phyloP scores from a whole-genome alignment of 23 red algal species.

The Gracilaria domingensis region DNA sequence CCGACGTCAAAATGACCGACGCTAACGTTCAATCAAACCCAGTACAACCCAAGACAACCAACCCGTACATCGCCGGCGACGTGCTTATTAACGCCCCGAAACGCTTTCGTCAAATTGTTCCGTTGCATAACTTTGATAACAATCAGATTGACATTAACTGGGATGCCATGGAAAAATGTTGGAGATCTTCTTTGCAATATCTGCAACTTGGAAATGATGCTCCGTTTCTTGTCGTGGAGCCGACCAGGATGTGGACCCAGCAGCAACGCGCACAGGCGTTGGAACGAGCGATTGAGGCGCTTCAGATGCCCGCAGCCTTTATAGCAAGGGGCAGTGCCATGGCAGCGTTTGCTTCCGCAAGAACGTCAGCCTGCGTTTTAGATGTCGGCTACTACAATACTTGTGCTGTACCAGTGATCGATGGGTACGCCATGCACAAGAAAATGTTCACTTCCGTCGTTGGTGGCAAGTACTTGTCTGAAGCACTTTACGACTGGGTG shows the following conservation, averaged over 20 bases:
- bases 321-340: conserved; percentile 67
- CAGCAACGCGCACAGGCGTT: conserved; percentile 20
- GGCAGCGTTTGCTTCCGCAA: conserved; percentile 82
- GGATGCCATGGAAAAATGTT: conserved; percentile 49
- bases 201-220: conserved; percentile 27
- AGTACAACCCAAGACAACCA: not conserved
- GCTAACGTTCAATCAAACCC: not conserved
- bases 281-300: conserved; percentile 67
- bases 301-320: conserved; percentile 50
- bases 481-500: conserved; percentile 24
- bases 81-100: conserved; percentile 18
- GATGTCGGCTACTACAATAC: conserved; percentile 72
- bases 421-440: conserved; percentile 82
- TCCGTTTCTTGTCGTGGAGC: conserved; percentile 82
- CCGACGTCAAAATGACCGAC: not conserved
- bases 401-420: conserved; percentile 69
- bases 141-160: conserved; percentile 37
- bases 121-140: conserved; percentile 21
- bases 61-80: conserved; percentile 48
- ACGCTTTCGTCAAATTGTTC: conserved; percentile 29
- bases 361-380: conserved; percentile 83
- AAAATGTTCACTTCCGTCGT: conserved; percentile 19
- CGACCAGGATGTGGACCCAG: conserved; percentile 39
- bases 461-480: conserved; percentile 44
- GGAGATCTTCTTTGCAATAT: conserved; percentile 4